A percentile compares a stretch with the other conserved stretches of the same genome.
Evolutionary conservation across 768 basidiomycete genomes (phyloP).

Genomic region (Nidularia sp.): DNA sequence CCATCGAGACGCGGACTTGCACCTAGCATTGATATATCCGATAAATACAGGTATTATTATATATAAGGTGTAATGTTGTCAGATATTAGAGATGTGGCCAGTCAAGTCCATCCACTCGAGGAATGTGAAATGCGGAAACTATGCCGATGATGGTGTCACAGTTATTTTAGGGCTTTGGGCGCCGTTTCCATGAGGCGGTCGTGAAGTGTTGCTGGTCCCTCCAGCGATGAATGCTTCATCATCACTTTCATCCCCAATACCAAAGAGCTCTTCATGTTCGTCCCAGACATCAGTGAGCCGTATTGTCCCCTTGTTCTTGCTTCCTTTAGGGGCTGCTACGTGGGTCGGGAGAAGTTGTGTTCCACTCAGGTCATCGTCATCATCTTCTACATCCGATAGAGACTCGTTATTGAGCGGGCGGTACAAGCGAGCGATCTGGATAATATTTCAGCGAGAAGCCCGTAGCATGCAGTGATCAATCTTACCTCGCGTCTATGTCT

Average conservation of each 20-base stretch:
- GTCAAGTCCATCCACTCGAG: background rate
- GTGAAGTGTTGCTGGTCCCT: background rate
- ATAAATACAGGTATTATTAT: background rate
- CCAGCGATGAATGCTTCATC: conserved; percentile 33
- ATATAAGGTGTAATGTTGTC: background rate
- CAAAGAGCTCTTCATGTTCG: conserved; percentile 73
- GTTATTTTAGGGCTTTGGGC: background rate
- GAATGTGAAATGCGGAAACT: background rate
- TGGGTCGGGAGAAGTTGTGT: conserved; percentile 63
- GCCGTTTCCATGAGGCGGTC: background rate
- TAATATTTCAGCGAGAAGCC: background rate
- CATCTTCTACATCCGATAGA: conserved; percentile 51
- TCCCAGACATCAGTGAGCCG: conserved; percentile 70
- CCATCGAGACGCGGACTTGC: conserved; percentile 1
- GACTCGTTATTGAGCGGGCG: conserved; percentile 58
- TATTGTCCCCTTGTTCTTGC: conserved; percentile 20
- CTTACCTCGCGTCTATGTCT: conserved; percentile 74
- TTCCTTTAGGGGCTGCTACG: conserved; percentile 19
- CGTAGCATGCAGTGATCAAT: background rate
- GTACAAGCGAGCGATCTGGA: conserved; percentile 74
- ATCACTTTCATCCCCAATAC: conserved; percentile 61
- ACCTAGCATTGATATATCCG: background rate
- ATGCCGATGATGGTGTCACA: background rate
- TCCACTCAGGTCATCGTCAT: conserved; percentile 31
- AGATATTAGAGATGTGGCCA: no score